phyloP scores from a whole-genome alignment of 768 basidiomycete genomes.

The Clitopilus passeckerianus region DNA sequence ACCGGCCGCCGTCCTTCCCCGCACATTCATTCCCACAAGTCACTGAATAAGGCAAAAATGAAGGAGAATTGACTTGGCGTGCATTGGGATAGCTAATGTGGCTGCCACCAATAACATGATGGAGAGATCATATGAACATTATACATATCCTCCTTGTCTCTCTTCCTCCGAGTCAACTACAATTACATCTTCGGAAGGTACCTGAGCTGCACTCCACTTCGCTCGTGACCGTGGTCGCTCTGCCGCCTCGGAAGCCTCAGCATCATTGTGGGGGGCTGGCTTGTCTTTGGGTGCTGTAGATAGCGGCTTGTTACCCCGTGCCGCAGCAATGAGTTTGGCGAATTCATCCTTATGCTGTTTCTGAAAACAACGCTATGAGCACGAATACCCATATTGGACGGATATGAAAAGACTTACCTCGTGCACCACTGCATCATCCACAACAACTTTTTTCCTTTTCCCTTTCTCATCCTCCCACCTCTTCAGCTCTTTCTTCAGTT shows the following conservation, averaged over 20 bases:
- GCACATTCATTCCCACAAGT: too few relatives aligned
- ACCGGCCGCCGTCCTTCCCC: too few relatives aligned
- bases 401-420: constrained; percentile 23
- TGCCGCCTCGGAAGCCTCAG: not conserved
- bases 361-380: constrained; percentile 15
- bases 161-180: constrained; percentile 33
- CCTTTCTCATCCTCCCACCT: constrained; percentile 52
- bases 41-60: too few relatives aligned
- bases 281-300: not conserved
- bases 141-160: not conserved
- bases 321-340: constrained; percentile 28
- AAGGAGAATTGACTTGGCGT: too few relatives aligned
- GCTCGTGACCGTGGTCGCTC: not conserved
- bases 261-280: not conserved
- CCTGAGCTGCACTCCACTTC: not conserved
- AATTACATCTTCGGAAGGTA: constrained; percentile 16
- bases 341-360: constrained; percentile 36
- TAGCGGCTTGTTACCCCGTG: constrained; percentile 21
- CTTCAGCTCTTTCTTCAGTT: constrained; percentile 49
- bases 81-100: too few relatives aligned
- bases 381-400: not conserved
- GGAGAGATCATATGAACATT: not conserved
- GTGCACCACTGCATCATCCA: constrained; percentile 33
- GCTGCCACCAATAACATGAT: too few relatives aligned
- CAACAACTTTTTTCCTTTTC: constrained; percentile 32